These are phyloP conservation scores for Amylocystis lapponica DNA, from an alignment of 768 basidiomycete species.

Conservation along the genomic window DNA sequence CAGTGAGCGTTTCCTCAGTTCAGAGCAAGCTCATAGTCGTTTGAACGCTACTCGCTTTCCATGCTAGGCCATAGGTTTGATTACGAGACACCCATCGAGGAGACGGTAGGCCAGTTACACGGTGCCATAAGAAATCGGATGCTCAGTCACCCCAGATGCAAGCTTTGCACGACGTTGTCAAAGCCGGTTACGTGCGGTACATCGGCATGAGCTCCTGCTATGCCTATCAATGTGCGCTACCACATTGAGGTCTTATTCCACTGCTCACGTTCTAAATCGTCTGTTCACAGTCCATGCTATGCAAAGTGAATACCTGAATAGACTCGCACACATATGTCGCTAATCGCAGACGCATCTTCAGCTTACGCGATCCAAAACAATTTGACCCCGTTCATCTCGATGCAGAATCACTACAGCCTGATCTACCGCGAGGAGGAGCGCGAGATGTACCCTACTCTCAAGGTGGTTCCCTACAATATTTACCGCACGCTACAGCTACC, in stretches of 20 bases:
- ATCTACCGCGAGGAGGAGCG: constrained; percentile 42
- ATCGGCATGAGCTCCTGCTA: constrained; percentile 30
- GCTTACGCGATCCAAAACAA: constrained; percentile 31
- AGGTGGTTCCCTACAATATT: constrained; percentile 8
- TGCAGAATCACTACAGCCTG: constrained; percentile 43
- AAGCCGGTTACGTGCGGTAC: constrained; percentile 35
- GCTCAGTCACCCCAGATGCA: constrained; percentile 28
- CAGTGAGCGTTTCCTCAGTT: too few species aligned
- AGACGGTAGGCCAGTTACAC: constrained; percentile 16
- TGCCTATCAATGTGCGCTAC: constrained; percentile 24
- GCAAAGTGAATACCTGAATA: constrained; percentile 16
- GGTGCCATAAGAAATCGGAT: too few species aligned
- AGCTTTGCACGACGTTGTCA: constrained; percentile 38
- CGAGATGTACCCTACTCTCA: constrained; percentile 34
- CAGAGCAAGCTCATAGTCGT: too few species aligned
- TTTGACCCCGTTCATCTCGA: constrained; percentile 37
- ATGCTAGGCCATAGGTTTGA: constrained; percentile 30
- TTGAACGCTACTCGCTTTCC: too few species aligned
- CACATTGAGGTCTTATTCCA: not conserved
- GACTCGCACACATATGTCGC: too few species aligned
- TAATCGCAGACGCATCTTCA: too few species aligned
- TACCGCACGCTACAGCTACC: not conserved
- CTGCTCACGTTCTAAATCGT: not conserved
- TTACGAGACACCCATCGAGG: constrained; percentile 36
- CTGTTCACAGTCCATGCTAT: constrained; percentile 21